These are phyloP conservation scores for Phytopythium oedochilum DNA, from an alignment of 352 stramenopile species.

Conservation along the genomic window DNA sequence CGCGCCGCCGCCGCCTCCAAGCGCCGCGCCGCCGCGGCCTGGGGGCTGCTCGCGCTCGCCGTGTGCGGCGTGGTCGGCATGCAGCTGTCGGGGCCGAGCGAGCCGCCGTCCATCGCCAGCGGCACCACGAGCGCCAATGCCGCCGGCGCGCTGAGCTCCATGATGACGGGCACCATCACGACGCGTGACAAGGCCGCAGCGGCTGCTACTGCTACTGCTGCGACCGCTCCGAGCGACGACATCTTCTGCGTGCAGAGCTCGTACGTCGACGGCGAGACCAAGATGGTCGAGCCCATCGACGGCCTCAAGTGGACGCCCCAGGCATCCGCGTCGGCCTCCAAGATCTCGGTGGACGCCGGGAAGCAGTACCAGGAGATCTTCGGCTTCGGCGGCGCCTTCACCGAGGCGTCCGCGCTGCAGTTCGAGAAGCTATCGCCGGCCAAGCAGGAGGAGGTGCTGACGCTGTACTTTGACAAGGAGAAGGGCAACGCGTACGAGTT, in stretches of 20 bases:
- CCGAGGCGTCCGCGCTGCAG: slow-evolving; percentile 86
- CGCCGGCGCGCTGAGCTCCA: background rate
- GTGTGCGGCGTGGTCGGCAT: background rate
- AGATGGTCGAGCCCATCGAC: slow-evolving; percentile 58
- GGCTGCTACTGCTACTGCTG: too few species aligned
- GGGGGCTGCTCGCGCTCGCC: background rate
- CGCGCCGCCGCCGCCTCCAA: background rate
- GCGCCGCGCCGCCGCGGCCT: background rate
- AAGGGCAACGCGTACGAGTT: slow-evolving; percentile 84
- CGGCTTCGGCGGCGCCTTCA: slow-evolving; percentile 92
- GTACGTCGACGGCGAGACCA: slow-evolving; percentile 43
- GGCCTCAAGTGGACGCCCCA: slow-evolving; percentile 37
- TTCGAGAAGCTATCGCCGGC: slow-evolving; percentile 72
- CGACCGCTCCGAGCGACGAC: background rate
- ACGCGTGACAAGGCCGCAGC: too few species aligned
- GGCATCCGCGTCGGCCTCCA: slow-evolving; percentile 14
- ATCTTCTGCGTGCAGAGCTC: slow-evolving; percentile 68
- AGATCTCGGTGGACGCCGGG: slow-evolving; percentile 46
- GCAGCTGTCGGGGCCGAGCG: slow-evolving; percentile 1
- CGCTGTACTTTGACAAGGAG: slow-evolving; percentile 84
- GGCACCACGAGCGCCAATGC: background rate
- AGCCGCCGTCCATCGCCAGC: background rate
- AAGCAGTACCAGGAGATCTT: slow-evolving; percentile 73
- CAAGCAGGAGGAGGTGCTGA: slow-evolving; percentile 82
- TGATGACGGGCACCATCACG: too few species aligned